Conservation (phyloP, 192 early-diverging fungal genomes). For the Piromyces sp. region DNA sequence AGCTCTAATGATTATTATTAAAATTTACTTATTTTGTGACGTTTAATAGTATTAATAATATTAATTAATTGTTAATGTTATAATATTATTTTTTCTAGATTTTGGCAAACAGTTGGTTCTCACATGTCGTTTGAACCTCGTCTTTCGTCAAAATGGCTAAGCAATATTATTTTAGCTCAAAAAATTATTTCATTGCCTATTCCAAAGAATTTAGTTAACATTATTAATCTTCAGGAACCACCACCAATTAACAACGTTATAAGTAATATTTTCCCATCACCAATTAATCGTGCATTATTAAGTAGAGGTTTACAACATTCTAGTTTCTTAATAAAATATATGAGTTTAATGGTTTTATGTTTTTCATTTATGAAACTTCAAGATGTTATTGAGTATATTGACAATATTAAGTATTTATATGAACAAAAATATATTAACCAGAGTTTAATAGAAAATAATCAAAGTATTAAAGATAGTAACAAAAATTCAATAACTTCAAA, state of each 20-base stretch:
- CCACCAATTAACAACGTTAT: slow-evolving; percentile 35
- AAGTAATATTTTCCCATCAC: slow-evolving; percentile 50
- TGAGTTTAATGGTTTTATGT: slow-evolving; percentile 13
- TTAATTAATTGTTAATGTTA: too few species aligned
- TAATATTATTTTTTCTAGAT: slow-evolving; percentile 7
- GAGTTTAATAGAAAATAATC: background rate
- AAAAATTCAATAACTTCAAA: background rate
- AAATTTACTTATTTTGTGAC: too few species aligned
- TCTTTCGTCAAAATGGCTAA: slow-evolving; percentile 48
- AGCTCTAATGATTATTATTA: too few species aligned
- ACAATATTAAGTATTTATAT: background rate
- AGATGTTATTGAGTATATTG: background rate
- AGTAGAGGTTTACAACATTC: slow-evolving; percentile 48
- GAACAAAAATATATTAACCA: background rate
- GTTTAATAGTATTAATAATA: too few species aligned
- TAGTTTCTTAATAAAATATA: slow-evolving; percentile 42
- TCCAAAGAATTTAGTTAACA: slow-evolving; percentile 13
- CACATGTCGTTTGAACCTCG: slow-evolving; percentile 55
- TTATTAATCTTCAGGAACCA: slow-evolving; percentile 28
- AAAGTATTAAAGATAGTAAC: background rate
- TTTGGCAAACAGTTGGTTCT: slow-evolving; percentile 30
- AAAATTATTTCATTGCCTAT: slow-evolving; percentile 49
- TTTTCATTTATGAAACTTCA: background rate
- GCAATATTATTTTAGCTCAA: slow-evolving; percentile 54
- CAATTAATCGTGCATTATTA: slow-evolving; percentile 24